These are phyloP conservation scores for Kwoniella europaea DNA, from an alignment of 768 basidiomycete genomes.

Conservation along the genomic window DNA sequence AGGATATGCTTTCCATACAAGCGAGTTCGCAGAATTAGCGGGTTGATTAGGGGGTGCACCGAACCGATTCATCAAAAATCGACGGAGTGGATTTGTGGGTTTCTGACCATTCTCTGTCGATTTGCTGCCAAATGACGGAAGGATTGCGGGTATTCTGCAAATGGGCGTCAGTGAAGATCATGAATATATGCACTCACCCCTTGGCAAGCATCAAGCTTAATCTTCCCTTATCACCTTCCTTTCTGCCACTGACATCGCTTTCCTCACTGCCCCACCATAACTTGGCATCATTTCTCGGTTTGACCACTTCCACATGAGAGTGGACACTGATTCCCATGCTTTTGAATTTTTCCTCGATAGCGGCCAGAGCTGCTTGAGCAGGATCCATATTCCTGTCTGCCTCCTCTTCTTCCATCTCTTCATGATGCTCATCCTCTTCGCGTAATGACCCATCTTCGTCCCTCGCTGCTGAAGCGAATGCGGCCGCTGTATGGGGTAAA, in stretches of 20 bases:
- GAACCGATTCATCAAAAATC: slow-evolving; percentile 20
- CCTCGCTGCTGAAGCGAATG: slow-evolving; percentile 2
- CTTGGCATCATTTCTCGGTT: slow-evolving; percentile 22
- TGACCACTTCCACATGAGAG: slow-evolving; percentile 26
- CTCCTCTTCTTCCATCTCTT: slow-evolving; percentile 7
- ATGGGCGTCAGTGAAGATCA: neutral
- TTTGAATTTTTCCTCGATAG: slow-evolving; percentile 30
- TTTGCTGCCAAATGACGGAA: slow-evolving; percentile 28
- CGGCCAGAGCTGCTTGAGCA: slow-evolving; percentile 19
- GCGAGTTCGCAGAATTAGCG: neutral
- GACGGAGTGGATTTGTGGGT: slow-evolving; percentile 21
- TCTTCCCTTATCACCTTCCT: slow-evolving; percentile 25
- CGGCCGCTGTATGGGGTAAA: slow-evolving; percentile 60
- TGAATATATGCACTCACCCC: slow-evolving; percentile 11
- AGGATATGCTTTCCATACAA: slow-evolving; percentile 29
- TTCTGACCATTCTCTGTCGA: slow-evolving; percentile 3
- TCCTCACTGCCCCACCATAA: slow-evolving; percentile 43
- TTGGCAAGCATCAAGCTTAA: slow-evolving; percentile 21
- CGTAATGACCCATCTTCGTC: slow-evolving; percentile 15
- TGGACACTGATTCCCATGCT: slow-evolving; percentile 28
- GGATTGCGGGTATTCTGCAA: slow-evolving; percentile 11
- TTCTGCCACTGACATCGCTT: slow-evolving; percentile 30
- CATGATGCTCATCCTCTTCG: slow-evolving; percentile 11
- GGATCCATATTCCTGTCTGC: slow-evolving; percentile 10
- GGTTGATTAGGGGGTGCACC: neutral